Conservation (phyloP, 192 early-diverging fungal genomes). For the Chytriomyces sp. region DNA sequence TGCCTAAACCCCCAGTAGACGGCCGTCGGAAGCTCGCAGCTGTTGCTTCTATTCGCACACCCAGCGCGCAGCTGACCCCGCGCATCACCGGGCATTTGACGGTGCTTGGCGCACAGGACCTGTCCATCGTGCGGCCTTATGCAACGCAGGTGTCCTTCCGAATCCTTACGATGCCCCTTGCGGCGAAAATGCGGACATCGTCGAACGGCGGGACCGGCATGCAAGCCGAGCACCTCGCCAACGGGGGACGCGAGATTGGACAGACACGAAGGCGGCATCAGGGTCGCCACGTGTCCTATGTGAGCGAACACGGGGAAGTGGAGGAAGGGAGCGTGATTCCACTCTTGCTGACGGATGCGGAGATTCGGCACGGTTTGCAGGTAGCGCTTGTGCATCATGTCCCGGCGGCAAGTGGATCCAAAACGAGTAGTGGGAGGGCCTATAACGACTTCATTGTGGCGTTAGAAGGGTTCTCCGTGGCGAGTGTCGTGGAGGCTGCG, state of each 20-base stretch:
- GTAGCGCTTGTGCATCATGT: conserved; percentile 13
- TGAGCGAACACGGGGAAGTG: too few species aligned
- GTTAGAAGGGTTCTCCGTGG: conserved; percentile 13
- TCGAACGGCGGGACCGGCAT: too few species aligned
- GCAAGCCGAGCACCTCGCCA: too few species aligned
- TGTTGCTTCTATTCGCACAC: neutral
- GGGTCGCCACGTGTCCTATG: too few species aligned
- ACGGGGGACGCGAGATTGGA: conserved; percentile 17
- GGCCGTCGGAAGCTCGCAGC: neutral
- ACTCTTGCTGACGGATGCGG: conserved; percentile 5
- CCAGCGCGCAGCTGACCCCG: neutral
- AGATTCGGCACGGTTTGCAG: conserved; percentile 6
- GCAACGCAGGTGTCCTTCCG: conserved; percentile 10
- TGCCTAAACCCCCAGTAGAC: too few species aligned
- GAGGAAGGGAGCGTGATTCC: neutral
- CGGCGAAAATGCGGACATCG: too few species aligned
- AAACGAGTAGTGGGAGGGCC: neutral
- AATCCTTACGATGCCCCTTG: conserved; percentile 4
- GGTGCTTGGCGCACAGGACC: neutral
- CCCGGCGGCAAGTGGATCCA: neutral
- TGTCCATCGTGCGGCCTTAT: neutral
- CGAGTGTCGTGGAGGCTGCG: neutral
- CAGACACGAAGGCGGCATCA: too few species aligned
- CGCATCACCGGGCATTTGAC: neutral
- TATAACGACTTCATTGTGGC: neutral